Conservation (phyloP, 2,329 filamentous ascomycete genomes). For the Clonostachys byssicola region DNA sequence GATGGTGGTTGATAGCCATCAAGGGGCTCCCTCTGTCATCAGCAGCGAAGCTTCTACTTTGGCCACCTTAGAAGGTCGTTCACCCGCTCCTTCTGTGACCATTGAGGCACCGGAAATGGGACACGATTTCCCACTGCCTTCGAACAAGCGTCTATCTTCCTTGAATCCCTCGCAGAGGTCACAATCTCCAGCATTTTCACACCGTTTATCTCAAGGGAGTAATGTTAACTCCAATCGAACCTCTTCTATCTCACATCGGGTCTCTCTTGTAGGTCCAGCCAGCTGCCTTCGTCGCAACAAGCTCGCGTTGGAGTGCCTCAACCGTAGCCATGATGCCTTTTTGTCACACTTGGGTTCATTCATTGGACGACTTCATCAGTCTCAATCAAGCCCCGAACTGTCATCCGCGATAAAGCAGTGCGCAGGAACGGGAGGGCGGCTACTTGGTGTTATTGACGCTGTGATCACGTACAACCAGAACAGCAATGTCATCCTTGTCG, state of each 20-base stretch:
- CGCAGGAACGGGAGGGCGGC: slow-evolving; percentile 72
- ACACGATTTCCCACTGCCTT: slow-evolving; percentile 2
- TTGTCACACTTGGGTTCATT: slow-evolving; percentile 89
- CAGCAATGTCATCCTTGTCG: slow-evolving; percentile 1
- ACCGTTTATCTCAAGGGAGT: slow-evolving; percentile 23
- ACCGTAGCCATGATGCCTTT: slow-evolving; percentile 79
- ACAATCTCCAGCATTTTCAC: slow-evolving; percentile 11
- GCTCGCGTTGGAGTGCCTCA: slow-evolving; percentile 79
- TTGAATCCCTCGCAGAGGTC: slow-evolving; percentile 12
- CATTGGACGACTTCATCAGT: slow-evolving; percentile 83
- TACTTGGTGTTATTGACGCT: slow-evolving; percentile 76
- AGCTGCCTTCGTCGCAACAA: slow-evolving; percentile 61
- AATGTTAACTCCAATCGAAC: slow-evolving; percentile 35
- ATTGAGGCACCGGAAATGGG: slow-evolving; percentile 15
- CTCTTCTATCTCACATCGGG: slow-evolving; percentile 63
- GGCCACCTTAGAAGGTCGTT: too few relatives aligned
- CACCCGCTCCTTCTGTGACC: too few relatives aligned
- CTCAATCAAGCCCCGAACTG: slow-evolving; percentile 82
- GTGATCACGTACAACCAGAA: slow-evolving; percentile 69
- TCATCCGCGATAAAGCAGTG: slow-evolving; percentile 79
- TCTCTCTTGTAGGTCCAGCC: slow-evolving; percentile 70
- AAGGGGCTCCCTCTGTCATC: slow-evolving; percentile 21
- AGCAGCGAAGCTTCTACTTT: slow-evolving; percentile 21
- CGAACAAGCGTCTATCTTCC: slow-evolving; percentile 42
- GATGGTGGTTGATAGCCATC: slow-evolving; percentile 39